These are phyloP conservation scores for Candida golubevii DNA, from an alignment of 805 yeast species.

Conservation along the genomic window DNA sequence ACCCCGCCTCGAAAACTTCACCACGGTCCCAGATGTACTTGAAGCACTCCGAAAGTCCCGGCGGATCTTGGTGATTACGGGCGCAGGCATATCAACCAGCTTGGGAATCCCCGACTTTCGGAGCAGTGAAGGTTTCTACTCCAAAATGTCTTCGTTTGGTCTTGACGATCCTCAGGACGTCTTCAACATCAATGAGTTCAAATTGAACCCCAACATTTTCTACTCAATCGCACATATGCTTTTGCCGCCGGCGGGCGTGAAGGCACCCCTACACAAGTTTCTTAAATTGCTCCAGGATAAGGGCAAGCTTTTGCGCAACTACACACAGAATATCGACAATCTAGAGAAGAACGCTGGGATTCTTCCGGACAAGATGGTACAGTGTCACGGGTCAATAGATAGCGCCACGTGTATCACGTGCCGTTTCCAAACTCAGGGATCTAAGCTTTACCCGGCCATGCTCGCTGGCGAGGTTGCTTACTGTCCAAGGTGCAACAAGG, in stretches of 20 bases:
- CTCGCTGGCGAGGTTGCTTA: constrained; percentile 57
- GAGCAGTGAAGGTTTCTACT: constrained; percentile 81
- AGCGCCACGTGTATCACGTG: constrained; percentile 82
- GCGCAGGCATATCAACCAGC: constrained; percentile 91
- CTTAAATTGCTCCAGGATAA: constrained; percentile 69
- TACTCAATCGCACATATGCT: constrained; percentile 85
- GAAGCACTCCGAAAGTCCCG: constrained; percentile 21
- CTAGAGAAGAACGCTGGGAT: constrained; percentile 81
- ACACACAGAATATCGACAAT: constrained; percentile 90
- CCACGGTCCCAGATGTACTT: constrained; percentile 56
- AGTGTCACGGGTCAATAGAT: constrained; percentile 92
- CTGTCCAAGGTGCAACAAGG: constrained; percentile 61
- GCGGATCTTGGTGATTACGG: constrained; percentile 72
- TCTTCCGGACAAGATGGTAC: constrained; percentile 60
- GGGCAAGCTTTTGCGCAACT: constrained; percentile 73
- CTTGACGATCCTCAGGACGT: constrained; percentile 88
- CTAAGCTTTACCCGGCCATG: constrained; percentile 55
- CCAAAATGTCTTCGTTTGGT: constrained; percentile 62
- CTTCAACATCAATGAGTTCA: constrained; percentile 68
- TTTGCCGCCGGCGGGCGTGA: constrained; percentile 64
- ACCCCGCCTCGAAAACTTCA: constrained; percentile 48
- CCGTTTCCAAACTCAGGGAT: constrained; percentile 61
- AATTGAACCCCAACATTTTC: constrained; percentile 72
- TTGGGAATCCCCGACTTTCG: constrained; percentile 91
- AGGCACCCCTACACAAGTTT: constrained; percentile 78